phyloP scores from a whole-genome alignment of 2,329 filamentous ascomycete genomes.

The Coniochaeta pulveracea region DNA sequence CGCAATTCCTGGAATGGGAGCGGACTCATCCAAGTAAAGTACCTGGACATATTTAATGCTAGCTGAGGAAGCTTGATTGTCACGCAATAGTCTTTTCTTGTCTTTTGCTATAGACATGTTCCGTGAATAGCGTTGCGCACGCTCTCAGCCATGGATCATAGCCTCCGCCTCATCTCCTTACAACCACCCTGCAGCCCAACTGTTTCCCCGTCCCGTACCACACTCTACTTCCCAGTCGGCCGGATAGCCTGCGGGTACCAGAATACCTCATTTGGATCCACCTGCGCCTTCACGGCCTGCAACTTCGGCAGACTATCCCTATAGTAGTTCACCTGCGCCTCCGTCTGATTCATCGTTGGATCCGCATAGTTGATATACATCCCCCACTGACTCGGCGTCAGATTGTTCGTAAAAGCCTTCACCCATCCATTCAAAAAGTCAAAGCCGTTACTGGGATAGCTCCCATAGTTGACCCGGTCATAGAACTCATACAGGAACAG shows the following conservation, averaged over 20 bases:
- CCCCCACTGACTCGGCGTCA: slow-evolving; percentile 25
- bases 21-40: no score
- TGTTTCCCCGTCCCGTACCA: no score
- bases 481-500: slow-evolving; percentile 39
- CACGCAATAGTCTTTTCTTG: no score
- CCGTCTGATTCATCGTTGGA: slow-evolving; percentile 29
- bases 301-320: slow-evolving; percentile 24
- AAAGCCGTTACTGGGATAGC: slow-evolving; percentile 24
- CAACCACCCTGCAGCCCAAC: no score
- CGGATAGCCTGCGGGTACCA: slow-evolving; percentile 24
- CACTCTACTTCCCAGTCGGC: slow-evolving; percentile 9
- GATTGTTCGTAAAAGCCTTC: slow-evolving; percentile 16
- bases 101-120: no score
- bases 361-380: slow-evolving; percentile 45
- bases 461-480: slow-evolving; percentile 20
- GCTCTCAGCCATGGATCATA: no score
- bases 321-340: slow-evolving; percentile 39
- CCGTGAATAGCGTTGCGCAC: no score
- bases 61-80: no score
- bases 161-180: no score
- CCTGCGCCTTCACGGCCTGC: slow-evolving; percentile 23
- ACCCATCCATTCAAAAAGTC: slow-evolving; percentile 29
- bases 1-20: slow-evolving; percentile 3
- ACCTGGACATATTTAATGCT: no score
- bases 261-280: slow-evolving; percentile 29